phyloP scores from a whole-genome alignment of 306 rosid species.

The Herpetospermum pedunculosum region DNA sequence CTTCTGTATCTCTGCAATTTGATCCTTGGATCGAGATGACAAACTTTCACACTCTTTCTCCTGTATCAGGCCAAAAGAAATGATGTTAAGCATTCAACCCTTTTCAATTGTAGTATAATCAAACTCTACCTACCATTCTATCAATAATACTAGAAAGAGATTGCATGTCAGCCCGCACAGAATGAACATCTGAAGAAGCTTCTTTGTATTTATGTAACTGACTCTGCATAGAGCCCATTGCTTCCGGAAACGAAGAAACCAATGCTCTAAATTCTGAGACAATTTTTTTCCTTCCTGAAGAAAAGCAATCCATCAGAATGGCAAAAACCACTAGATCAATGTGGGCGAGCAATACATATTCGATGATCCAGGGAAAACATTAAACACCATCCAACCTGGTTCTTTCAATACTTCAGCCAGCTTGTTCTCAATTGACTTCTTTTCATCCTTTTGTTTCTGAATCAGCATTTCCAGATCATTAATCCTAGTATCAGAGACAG shows the following conservation, averaged over 20 bases:
- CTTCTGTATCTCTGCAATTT: constrained; percentile 47
- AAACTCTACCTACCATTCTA: constrained; percentile 55
- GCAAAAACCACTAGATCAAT: neutral
- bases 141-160: constrained; percentile 64
- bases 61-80: constrained; percentile 21
- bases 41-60: constrained; percentile 57
- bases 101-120: neutral
- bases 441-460: constrained; percentile 50
- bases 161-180: constrained; percentile 73
- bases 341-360: neutral
- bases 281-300: constrained; percentile 79
- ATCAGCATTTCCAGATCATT: constrained; percentile 49
- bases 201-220: constrained; percentile 70
- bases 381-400: constrained; percentile 37
- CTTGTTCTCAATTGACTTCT: constrained; percentile 46
- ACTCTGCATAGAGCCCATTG: constrained; percentile 85
- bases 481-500: constrained; percentile 46
- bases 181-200: constrained; percentile 75
- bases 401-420: constrained; percentile 69
- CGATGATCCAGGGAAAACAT: neutral
- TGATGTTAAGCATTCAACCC: neutral
- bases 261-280: constrained; percentile 70
- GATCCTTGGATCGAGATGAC: constrained; percentile 43
- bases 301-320: constrained; percentile 19
- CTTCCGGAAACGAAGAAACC: constrained; percentile 87